phyloP scores from a whole-genome alignment of 257 asterid species.

The Gentiana macrophylla region DNA sequence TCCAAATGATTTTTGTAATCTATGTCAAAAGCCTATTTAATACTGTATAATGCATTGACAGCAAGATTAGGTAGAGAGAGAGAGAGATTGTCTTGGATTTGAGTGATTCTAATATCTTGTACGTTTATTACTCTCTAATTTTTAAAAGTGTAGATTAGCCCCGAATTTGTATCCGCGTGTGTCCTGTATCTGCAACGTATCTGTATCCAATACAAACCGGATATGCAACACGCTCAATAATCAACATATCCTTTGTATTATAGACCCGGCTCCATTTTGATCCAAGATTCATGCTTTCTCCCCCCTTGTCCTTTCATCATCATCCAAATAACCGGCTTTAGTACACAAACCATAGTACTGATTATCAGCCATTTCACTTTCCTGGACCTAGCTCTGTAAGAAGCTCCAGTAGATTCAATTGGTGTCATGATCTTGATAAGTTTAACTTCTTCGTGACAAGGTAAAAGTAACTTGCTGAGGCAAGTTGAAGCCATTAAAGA shows the following conservation, averaged over 20 bases:
- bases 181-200: slow-evolving; percentile 30
- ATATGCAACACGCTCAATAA: slow-evolving; percentile 71
- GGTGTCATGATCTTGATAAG: slow-evolving; percentile 34
- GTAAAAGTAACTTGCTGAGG: slow-evolving; percentile 41
- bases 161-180: too few relatives aligned
- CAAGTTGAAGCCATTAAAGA: slow-evolving; percentile 70
- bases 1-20: too few relatives aligned
- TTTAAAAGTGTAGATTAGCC: neutral
- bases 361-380: slow-evolving; percentile 38
- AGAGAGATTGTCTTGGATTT: too few relatives aligned
- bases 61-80: too few relatives aligned
- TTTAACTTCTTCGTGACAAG: slow-evolving; percentile 39
- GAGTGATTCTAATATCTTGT: slow-evolving; percentile 22
- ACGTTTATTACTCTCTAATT: slow-evolving; percentile 49
- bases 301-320: slow-evolving; percentile 40
- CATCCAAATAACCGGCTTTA: slow-evolving; percentile 80
- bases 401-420: slow-evolving; percentile 38
- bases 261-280: slow-evolving; percentile 47
- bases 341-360: slow-evolving; percentile 66
- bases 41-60: too few relatives aligned
- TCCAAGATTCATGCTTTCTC: slow-evolving; percentile 30
- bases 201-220: slow-evolving; percentile 53
- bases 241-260: slow-evolving; percentile 60
- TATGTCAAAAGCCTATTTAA: too few relatives aligned
- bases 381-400: slow-evolving; percentile 30